These are phyloP conservation scores for Flaveria linearis DNA, from an alignment of 129 eudicot species.

Conservation along the genomic window DNA sequence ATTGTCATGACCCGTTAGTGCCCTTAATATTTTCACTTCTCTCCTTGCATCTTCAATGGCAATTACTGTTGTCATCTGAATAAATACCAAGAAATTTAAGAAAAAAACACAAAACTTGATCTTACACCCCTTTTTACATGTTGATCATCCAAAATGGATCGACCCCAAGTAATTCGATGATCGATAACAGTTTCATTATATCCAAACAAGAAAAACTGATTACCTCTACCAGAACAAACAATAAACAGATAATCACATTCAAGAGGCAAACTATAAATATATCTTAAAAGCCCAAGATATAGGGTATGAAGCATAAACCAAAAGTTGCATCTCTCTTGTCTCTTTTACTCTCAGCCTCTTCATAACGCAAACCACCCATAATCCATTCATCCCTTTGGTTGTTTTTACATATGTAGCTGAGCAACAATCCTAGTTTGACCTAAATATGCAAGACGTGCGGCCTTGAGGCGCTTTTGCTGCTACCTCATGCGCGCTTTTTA, in stretches of 20 bases:
- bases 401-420: not conserved
- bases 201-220: not conserved
- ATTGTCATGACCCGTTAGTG: constrained; percentile 87
- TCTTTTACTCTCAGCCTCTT: not conserved
- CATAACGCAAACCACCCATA: not conserved
- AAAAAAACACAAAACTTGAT: not conserved
- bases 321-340: not conserved
- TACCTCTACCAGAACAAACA: not conserved
- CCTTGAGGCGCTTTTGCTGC: not conserved
- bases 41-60: constrained; percentile 96
- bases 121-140: not conserved
- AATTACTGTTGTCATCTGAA: constrained; percentile 95
- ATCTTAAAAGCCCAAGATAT: too few species aligned
- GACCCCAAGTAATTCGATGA: not conserved
- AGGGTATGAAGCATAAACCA: not conserved
- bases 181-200: not conserved
- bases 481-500: not conserved
- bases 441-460: not conserved
- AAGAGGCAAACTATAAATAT: not conserved
- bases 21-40: constrained; percentile 88
- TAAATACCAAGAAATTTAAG: constrained; percentile 13
- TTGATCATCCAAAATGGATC: not conserved
- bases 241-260: not conserved
- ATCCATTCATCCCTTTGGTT: not conserved
- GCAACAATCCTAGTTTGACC: not conserved